A percentile compares a stretch with the other conserved stretches of the same genome.
These are phyloP conservation scores for Talaromyces funiculosus DNA, from an alignment of 2,329 filamentous ascomycete genomes.

Conservation along the genomic window DNA sequence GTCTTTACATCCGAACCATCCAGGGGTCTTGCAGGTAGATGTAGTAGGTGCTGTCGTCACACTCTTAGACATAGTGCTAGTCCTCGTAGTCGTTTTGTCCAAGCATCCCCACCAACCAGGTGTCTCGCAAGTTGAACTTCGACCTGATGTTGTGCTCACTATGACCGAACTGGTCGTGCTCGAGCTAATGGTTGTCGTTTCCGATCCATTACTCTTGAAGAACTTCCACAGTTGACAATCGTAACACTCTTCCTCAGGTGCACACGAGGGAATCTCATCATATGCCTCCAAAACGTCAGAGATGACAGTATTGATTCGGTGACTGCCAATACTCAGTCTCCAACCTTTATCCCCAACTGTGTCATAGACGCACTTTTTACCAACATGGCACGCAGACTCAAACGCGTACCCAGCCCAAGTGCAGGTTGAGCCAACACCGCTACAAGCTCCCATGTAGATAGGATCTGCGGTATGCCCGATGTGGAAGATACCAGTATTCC, in stretches of 20 bases:
- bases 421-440: conserved; percentile 80
- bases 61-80: conserved; percentile 30
- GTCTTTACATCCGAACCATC: conserved; percentile 41
- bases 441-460: conserved; percentile 89
- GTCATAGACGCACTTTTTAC: conserved; percentile 82
- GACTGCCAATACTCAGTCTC: conserved; percentile 83
- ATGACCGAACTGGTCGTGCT: conserved; percentile 32
- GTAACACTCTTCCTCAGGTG: conserved; percentile 69
- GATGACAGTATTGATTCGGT: conserved; percentile 85
- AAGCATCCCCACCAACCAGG: conserved; percentile 80
- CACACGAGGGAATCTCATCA: conserved; percentile 71
- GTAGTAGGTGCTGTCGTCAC: conserved; percentile 24
- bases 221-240: conserved; percentile 94
- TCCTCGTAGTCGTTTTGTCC: conserved; percentile 43
- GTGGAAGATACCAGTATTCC: conserved; percentile 74
- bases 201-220: conserved; percentile 84
- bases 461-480: conserved; percentile 96
- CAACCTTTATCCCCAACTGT: conserved; percentile 87
- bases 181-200: conserved; percentile 57
- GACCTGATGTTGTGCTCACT: conserved; percentile 54
- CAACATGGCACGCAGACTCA: conserved; percentile 85
- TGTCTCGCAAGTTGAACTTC: conserved; percentile 81
- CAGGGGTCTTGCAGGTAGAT: conserved; percentile 35
- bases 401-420: conserved; percentile 89
- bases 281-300: conserved; percentile 80